Evolutionary conservation across 495 filamentous ascomycete genomes (phyloP).

Genomic region (Talaromyces liani): DNA sequence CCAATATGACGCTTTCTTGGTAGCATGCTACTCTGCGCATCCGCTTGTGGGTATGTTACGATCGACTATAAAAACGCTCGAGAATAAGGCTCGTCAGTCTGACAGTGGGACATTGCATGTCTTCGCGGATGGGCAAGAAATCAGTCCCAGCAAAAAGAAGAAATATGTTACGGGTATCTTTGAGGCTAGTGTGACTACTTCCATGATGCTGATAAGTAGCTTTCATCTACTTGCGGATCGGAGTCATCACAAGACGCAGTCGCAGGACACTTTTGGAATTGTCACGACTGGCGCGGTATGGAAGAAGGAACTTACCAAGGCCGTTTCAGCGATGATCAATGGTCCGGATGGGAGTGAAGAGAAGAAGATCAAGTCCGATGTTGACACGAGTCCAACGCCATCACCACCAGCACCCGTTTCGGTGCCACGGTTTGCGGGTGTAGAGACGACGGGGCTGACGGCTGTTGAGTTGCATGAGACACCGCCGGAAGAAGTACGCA

Average conservation of each 20-base stretch:
- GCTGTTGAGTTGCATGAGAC: constrained; percentile 73
- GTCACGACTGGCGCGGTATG: constrained; percentile 82
- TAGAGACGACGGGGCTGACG: constrained; percentile 75
- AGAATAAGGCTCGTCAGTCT: constrained; percentile 11
- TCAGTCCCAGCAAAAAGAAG: constrained; percentile 11
- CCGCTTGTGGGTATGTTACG: constrained; percentile 63
- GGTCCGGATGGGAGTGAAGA: constrained; percentile 22
- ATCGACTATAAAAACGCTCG: constrained; percentile 23
- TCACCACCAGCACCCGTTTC: neutral
- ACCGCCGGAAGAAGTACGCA: constrained; percentile 54
- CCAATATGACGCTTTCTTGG: constrained; percentile 65
- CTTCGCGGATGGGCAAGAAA: neutral
- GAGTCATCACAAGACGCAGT: constrained; percentile 23
- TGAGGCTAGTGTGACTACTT: constrained; percentile 63
- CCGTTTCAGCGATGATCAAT: constrained; percentile 49
- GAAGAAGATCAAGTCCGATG: constrained; percentile 8
- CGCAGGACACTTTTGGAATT: constrained; percentile 67
- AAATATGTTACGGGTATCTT: constrained; percentile 78
- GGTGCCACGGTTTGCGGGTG: constrained; percentile 58
- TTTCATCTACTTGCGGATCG: constrained; percentile 24
- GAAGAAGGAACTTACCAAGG: constrained; percentile 61
- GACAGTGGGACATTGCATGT: constrained; percentile 11
- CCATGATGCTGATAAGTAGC: constrained; percentile 40
- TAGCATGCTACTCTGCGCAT: constrained; percentile 87
- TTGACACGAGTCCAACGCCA: neutral